Conservation (phyloP, 1,284 basidiomycete species). For the Kwoniella shivajii region DNA sequence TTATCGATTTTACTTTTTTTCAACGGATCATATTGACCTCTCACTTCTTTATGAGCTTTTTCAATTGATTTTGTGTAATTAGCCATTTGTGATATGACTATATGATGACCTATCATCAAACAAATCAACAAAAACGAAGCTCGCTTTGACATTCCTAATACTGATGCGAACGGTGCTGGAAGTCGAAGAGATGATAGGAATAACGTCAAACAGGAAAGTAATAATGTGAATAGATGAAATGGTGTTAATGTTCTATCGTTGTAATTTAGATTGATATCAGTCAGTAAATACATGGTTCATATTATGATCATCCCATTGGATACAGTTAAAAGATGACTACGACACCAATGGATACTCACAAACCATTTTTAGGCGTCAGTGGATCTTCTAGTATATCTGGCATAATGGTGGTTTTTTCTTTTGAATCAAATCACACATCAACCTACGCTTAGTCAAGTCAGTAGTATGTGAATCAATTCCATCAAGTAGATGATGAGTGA, state of each 20-base stretch:
- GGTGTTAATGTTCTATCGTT: slow-evolving; percentile 31
- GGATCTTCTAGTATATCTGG: slow-evolving; percentile 20
- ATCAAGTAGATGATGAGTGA: too few species aligned
- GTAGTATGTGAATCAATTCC: too few species aligned
- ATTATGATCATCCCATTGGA: too few species aligned
- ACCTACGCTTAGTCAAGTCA: too few species aligned
- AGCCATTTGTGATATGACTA: slow-evolving; percentile 16
- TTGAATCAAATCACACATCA: too few species aligned
- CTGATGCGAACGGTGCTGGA: slow-evolving; percentile 17
- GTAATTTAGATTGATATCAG: neutral
- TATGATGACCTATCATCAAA: slow-evolving; percentile 21
- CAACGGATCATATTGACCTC: slow-evolving; percentile 15
- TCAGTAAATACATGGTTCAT: too few species aligned
- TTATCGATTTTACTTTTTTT: slow-evolving; percentile 19
- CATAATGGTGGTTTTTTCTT: too few species aligned
- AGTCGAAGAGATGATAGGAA: slow-evolving; percentile 25
- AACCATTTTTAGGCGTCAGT: slow-evolving; percentile 11
- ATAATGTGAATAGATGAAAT: slow-evolving; percentile 36
- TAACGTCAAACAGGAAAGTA: slow-evolving; percentile 26
- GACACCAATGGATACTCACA: slow-evolving; percentile 1
- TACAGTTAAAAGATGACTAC: too few species aligned
- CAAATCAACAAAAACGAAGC: slow-evolving; percentile 30
- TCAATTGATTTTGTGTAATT: slow-evolving; percentile 8
- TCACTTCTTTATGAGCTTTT: slow-evolving; percentile 6
- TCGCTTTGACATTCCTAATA: slow-evolving; percentile 29